Evolutionary conservation across 2,329 filamentous ascomycete species (phyloP).

Genomic region (Ceratocystis huliohia): DNA sequence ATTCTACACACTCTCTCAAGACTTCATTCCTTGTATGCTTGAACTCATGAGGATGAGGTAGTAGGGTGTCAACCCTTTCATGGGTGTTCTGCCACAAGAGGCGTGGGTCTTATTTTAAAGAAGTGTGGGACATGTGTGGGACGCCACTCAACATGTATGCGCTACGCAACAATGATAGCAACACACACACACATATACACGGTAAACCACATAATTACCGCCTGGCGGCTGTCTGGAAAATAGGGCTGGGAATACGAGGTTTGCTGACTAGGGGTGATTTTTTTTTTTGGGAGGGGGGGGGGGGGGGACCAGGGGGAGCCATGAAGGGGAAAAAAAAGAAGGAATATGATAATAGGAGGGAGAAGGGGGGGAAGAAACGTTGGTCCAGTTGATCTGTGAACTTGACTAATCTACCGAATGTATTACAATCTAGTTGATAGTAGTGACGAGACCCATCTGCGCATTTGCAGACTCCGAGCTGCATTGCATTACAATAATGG

Average conservation of each 20-base stretch:
- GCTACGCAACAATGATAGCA: neutral
- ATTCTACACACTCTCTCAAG: too few species aligned
- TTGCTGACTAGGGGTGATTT: conserved; percentile 12
- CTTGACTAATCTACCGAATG: neutral
- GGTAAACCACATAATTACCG: neutral
- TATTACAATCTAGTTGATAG: neutral
- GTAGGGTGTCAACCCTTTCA: too few species aligned
- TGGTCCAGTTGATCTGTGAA: neutral
- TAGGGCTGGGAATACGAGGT: conserved; percentile 20
- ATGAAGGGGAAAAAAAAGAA: neutral
- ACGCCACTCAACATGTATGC: too few species aligned
- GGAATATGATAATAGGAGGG: neutral
- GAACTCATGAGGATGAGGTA: too few species aligned
- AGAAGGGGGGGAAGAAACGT: neutral
- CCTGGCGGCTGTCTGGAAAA: conserved; percentile 10
- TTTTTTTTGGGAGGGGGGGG: neutral
- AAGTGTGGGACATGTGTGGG: too few species aligned
- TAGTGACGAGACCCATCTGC: neutral
- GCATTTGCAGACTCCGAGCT: neutral
- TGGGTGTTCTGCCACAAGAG: too few species aligned
- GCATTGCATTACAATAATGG: neutral
- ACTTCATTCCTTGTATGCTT: too few species aligned
- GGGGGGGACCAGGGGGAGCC: neutral
- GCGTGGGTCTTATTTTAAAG: too few species aligned
- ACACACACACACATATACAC: neutral